phyloP scores from a whole-genome alignment of 2,329 filamentous ascomycete genomes.

The Talaromyces sp. region DNA sequence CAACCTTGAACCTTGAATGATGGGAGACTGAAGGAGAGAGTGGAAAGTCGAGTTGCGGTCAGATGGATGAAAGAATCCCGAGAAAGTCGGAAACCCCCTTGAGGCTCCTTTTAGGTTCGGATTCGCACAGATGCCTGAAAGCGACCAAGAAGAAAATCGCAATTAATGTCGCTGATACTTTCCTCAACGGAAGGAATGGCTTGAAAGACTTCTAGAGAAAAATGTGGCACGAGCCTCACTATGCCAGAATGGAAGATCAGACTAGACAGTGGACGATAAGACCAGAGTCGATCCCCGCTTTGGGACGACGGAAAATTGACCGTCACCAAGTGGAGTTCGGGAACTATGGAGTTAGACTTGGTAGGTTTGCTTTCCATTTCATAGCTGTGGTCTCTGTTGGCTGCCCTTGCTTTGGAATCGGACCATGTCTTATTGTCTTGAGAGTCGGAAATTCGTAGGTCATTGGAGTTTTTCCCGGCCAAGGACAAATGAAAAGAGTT shows the following conservation, averaged over 20 bases:
- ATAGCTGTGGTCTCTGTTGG: not conserved
- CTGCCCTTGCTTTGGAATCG: not conserved
- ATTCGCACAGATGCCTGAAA: not conserved
- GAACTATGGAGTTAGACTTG: not conserved
- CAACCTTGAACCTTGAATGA: not conserved
- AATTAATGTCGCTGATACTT: constrained; percentile 3
- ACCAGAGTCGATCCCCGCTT: not conserved
- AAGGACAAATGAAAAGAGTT: not conserved
- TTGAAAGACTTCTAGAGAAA: not conserved
- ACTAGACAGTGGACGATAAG: constrained; percentile 8
- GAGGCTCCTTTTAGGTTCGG: constrained; percentile 11
- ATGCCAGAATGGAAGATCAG: not conserved
- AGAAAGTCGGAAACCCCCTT: constrained; percentile 19
- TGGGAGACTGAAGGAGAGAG: not conserved
- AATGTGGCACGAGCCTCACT: constrained; percentile 12
- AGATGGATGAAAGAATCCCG: constrained; percentile 19
- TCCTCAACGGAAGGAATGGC: not conserved
- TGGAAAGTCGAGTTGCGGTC: not conserved
- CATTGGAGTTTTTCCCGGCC: not conserved
- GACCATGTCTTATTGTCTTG: not conserved
- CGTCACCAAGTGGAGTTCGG: constrained; percentile 4
- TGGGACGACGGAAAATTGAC: not conserved
- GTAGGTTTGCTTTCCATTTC: not conserved
- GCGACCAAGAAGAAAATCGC: not conserved
- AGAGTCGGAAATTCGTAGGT: not conserved